These are phyloP conservation scores for Adansonia gregorii DNA, from an alignment of 441 rosid species.

Conservation along the genomic window DNA sequence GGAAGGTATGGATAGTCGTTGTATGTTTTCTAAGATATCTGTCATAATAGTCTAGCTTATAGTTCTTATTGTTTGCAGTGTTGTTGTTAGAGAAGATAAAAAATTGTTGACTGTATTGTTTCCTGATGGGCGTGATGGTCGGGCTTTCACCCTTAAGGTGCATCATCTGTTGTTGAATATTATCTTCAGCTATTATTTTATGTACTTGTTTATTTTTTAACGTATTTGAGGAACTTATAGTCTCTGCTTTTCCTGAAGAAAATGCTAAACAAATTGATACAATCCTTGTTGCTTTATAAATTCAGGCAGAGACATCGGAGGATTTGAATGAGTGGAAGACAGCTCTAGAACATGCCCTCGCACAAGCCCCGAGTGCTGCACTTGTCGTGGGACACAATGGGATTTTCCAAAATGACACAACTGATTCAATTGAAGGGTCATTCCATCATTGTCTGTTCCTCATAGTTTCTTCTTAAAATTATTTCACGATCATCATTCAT, in stretches of 20 bases:
- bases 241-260: conserved; percentile 14
- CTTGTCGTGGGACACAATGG: conserved; percentile 96
- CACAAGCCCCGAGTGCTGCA: conserved; percentile 96
- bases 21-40: conserved; percentile 24
- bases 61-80: conserved; percentile 56
- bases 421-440: conserved; percentile 77
- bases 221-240: conserved; percentile 3
- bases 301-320: conserved; percentile 91
- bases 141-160: conserved; percentile 99
- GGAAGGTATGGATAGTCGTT: conserved; percentile 67
- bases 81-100: conserved; percentile 96
- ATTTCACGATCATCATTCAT: conserved; percentile 23
- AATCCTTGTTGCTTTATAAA: conserved; percentile 25
- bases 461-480: conserved; percentile 23
- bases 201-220: background rate
- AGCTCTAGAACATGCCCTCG: conserved; percentile 91
- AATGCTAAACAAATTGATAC: too few species aligned
- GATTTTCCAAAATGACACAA: conserved; percentile 72
- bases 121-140: conserved; percentile 99
- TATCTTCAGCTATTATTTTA: conserved; percentile 19
- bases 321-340: conserved; percentile 96
- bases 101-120: conserved; percentile 90
- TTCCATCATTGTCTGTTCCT: conserved; percentile 70
- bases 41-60: conserved; percentile 33
- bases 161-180: conserved; percentile 33